These are phyloP conservation scores for Arabidopsis suecica DNA, from an alignment of 345 rosid genomes.

Conservation along the genomic window DNA sequence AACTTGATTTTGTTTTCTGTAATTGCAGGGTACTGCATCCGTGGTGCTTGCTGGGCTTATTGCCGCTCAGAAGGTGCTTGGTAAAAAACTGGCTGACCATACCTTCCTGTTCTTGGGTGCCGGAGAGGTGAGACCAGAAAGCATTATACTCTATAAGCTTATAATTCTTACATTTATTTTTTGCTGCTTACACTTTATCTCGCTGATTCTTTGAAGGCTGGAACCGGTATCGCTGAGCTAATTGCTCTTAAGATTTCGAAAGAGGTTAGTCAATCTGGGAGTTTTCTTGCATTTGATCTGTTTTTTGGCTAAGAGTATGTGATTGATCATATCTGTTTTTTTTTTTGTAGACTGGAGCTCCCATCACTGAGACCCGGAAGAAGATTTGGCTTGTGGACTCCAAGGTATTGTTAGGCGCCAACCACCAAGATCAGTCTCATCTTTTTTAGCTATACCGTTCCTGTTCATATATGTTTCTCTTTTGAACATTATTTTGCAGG, in stretches of 20 bases:
- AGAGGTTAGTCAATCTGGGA: conserved; percentile 46
- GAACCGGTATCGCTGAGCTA: conserved; percentile 98
- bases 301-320: conserved; percentile 22
- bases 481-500: conserved; percentile 53
- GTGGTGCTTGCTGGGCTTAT: conserved; percentile 94
- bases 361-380: conserved; percentile 79
- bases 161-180: conserved; percentile 2
- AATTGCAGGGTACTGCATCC: conserved; percentile 90
- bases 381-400: conserved; percentile 99
- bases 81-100: conserved; percentile 78
- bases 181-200: conserved; percentile 16
- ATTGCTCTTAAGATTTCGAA: conserved; percentile 92
- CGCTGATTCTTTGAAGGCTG: conserved; percentile 64
- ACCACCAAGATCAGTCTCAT: not conserved
- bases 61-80: conserved; percentile 72
- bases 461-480: not conserved
- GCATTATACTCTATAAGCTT: not conserved
- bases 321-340: conserved; percentile 33
- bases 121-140: conserved; percentile 76
- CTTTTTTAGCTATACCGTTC: not conserved
- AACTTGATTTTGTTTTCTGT: conserved; percentile 22
- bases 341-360: conserved; percentile 61
- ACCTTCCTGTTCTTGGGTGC: conserved; percentile 95
- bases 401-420: conserved; percentile 57
- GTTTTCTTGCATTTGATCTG: not conserved